Percentiles rank a stretch among this genome's conserved stretches.
These are phyloP conservation scores for Circinella minor DNA, from an alignment of 371 early-diverging fungal species.

Conservation along the genomic window DNA sequence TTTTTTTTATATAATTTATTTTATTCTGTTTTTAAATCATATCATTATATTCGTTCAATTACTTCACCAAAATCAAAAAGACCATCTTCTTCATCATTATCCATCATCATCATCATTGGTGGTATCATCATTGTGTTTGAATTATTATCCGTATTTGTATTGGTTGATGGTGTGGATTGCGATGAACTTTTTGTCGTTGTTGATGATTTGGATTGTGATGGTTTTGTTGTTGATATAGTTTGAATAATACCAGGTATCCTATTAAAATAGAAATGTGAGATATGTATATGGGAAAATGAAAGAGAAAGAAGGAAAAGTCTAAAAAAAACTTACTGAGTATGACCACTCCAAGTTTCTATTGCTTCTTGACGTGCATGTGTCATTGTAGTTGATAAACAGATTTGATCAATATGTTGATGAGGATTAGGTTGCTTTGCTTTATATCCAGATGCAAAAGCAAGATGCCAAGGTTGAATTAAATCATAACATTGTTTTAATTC, in stretches of 20 bases:
- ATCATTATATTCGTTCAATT: constrained; percentile 6
- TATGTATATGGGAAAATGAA: too few species aligned
- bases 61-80: constrained; percentile 17
- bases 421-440: constrained; percentile 17
- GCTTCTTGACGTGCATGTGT: constrained; percentile 5
- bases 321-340: constrained; percentile 4
- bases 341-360: constrained; percentile 17
- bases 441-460: constrained; percentile 36
- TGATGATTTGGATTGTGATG: not conserved
- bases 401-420: constrained; percentile 1
- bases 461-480: constrained; percentile 35
- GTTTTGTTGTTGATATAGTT: not conserved
- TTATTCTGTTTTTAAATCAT: too few species aligned
- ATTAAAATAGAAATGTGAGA: not conserved
- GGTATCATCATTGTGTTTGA: not conserved
- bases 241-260: constrained; percentile 20
- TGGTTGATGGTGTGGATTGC: not conserved
- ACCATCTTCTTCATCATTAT: constrained; percentile 7
- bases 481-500: constrained; percentile 44
- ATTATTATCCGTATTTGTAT: not conserved
- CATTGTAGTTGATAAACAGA: constrained; percentile 13
- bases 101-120: constrained; percentile 1
- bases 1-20: not conserved
- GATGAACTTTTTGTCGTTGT: too few species aligned
- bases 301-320: too few species aligned